Evolutionary conservation across 1,284 basidiomycete genomes (phyloP).

Genomic region (Marasmius tenuissimus): DNA sequence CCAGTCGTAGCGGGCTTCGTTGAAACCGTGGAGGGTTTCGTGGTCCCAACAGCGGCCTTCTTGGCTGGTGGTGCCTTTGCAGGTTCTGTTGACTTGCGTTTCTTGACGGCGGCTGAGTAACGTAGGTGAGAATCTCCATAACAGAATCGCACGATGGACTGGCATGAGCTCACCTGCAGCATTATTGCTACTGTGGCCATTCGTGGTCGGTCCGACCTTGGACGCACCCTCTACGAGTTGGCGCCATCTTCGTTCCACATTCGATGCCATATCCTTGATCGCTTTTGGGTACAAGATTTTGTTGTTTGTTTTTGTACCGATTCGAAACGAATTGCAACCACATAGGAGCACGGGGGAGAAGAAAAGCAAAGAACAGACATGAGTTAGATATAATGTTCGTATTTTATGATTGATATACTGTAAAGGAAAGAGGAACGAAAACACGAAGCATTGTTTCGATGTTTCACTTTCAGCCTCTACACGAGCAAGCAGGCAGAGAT

Average conservation of each 20-base stretch:
- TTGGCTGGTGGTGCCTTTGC: slow-evolving; percentile 60
- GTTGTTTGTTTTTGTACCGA: neutral
- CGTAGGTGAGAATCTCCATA: slow-evolving; percentile 10
- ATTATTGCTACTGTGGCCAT: slow-evolving; percentile 43
- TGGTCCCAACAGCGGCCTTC: slow-evolving; percentile 56
- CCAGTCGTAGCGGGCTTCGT: slow-evolving; percentile 34
- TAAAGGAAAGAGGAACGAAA: slow-evolving; percentile 7
- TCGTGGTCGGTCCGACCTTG: slow-evolving; percentile 25
- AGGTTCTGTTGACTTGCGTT: slow-evolving; percentile 57
- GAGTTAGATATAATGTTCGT: slow-evolving; percentile 68
- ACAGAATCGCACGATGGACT: slow-evolving; percentile 30
- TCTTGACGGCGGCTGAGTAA: slow-evolving; percentile 63
- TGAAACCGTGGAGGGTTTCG: slow-evolving; percentile 39
- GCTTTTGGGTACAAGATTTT: slow-evolving; percentile 45
- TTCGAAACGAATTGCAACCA: neutral
- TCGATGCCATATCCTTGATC: slow-evolving; percentile 87
- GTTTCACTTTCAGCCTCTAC: slow-evolving; percentile 8
- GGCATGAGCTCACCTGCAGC: slow-evolving; percentile 71
- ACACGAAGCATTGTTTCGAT: neutral
- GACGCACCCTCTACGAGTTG: slow-evolving; percentile 28
- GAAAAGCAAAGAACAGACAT: slow-evolving; percentile 45
- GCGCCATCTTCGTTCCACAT: slow-evolving; percentile 80
- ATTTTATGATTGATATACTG: slow-evolving; percentile 5
- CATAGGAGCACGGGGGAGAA: slow-evolving; percentile 18
- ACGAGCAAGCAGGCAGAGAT: slow-evolving; percentile 6